Base-by-base conservation (phyloP, 2,329 filamentous ascomycete genomes). In the Hymenoscyphus infarciens region DNA sequence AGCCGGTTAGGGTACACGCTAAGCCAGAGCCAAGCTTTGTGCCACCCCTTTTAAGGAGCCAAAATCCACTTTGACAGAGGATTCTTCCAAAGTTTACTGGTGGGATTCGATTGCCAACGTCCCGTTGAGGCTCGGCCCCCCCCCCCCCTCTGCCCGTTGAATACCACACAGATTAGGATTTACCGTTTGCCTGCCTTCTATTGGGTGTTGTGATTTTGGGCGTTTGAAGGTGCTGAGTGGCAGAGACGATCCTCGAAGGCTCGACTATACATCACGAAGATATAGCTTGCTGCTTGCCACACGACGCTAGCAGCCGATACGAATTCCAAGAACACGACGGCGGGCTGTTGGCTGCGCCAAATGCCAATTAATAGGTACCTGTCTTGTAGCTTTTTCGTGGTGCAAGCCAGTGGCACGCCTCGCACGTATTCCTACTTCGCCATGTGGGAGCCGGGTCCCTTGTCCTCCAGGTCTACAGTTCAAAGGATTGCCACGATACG, bases 371-470 rank as follows among this genome's bases (percentile, higher is more conserved):
- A 22, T 22, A 49, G n/a, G 42, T 49, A 49, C 42, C 42, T 7
- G 33, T 15, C 33, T 22, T 22, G n/a, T 49, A 5, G 16, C 8
- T 22, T n/a, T 25, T 22, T 49, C 19, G 19, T 49, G 42, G 42
- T 22, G 42, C 19, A 49, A 49, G 19, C n/a, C 19, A 49, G 42
- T 49, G 19, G 19, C 10, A 25, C 42, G 6, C 42, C 19, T 49
- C n/a, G 39, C 39, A 45, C 39, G 6, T n/a, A 49, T 49, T 22
- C n/a, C 42, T 49, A 22, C 42, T 49, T 6, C 42, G 42, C 42
- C 42, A 49, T 49, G 42, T 49, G 42, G 42, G 42, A 49, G 42
- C 42, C 42, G 42, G 42, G 42, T 49, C n/a, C 42, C 10, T 49
- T 22, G 11, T 11, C 25, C n/a, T 11, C 42, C n/a, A 49, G 42